Evolutionary conservation across 2,329 filamentous ascomycete species (phyloP).

Genomic region (Onygenales sp.): DNA sequence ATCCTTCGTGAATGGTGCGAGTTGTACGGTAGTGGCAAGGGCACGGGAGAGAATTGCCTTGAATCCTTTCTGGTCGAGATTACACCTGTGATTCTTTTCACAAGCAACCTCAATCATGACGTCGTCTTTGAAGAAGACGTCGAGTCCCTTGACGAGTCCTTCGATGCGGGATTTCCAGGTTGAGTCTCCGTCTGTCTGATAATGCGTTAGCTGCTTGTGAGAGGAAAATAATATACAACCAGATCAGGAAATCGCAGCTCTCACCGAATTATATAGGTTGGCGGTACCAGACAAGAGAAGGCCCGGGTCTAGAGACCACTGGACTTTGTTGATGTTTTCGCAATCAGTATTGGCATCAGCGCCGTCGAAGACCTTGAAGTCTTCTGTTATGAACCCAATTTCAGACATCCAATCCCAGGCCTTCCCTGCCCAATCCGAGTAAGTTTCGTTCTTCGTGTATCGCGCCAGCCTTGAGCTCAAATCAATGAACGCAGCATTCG

Average conservation of each 20-base stretch:
- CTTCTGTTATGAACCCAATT: conserved; percentile 50
- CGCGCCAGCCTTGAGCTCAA: conserved; percentile 66
- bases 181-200: conserved; percentile 13
- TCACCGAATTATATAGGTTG: conserved; percentile 39
- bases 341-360: conserved; percentile 50
- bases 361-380: conserved; percentile 58
- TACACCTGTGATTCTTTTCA: conserved; percentile 52
- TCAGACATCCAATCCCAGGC: conserved; percentile 53
- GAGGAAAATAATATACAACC: background rate
- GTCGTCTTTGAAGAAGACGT: conserved; percentile 47
- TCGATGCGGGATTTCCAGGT: conserved; percentile 36
- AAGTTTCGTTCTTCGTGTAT: conserved; percentile 54
- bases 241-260: conserved; percentile 5
- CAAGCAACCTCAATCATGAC: conserved; percentile 60
- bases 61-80: conserved; percentile 64
- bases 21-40: conserved; percentile 46
- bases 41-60: conserved; percentile 67
- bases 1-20: conserved; percentile 46
- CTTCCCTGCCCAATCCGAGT: conserved; percentile 52
- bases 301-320: conserved; percentile 60
- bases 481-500: conserved; percentile 76
- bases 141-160: conserved; percentile 46
- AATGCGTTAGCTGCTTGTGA: background rate
- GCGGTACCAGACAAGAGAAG: conserved; percentile 46
- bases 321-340: conserved; percentile 49